Evolutionary conservation across 306 rosid species (phyloP), one percentile per base, ranked within the genome.

Genomic region (Ziziphus jujuba): DNA sequence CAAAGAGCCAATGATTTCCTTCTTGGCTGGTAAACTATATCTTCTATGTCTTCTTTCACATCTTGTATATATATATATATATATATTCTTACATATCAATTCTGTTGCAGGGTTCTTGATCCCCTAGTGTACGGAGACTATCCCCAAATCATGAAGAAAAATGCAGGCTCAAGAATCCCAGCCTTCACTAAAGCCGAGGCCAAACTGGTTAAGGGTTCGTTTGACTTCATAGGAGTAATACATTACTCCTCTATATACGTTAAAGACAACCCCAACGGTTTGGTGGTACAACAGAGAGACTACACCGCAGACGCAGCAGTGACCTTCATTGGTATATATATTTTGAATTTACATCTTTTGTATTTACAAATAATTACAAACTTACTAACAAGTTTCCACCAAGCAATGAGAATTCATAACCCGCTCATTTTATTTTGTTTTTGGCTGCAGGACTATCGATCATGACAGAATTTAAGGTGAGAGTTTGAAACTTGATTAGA

Each of bases 121-220:
- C 95, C 97, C 11, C 73, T 88, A 66, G 31, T 77, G 65, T 66
- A 68, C 47, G 90, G 95, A 67, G 91, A 86, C 72, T 86, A 88
- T 75, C 92, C 92, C 35, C 66, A 49, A 53, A 25, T 55, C 16
- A 80, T 91, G 92, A 90, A 79, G 82, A 31, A 50, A 77, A 78
- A 25, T 67, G 87, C 57, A 53, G 85, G 91, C 20, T 71, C 67
- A 50, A 87, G 84, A 85, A n/a, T 87, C 56, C 95, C 91, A 3
- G 2, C 63, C 25, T 80, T 90, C 82, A 80, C 90, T 19, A 71
- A 33, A 4, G 45, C 1, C 15, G 91, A 84, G 67, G 82, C 89
- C 6, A 22, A 52, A 69, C 79, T 60, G 31, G 87, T 86, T 6
- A 84, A 79, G 71, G 90, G 87, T 31, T 80, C 92, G 31, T 76